Evolutionary conservation across 2,329 filamentous ascomycete genomes (phyloP), one percentile per base, ranked within the genome.

Genomic region (Fusarium hainanense): DNA sequence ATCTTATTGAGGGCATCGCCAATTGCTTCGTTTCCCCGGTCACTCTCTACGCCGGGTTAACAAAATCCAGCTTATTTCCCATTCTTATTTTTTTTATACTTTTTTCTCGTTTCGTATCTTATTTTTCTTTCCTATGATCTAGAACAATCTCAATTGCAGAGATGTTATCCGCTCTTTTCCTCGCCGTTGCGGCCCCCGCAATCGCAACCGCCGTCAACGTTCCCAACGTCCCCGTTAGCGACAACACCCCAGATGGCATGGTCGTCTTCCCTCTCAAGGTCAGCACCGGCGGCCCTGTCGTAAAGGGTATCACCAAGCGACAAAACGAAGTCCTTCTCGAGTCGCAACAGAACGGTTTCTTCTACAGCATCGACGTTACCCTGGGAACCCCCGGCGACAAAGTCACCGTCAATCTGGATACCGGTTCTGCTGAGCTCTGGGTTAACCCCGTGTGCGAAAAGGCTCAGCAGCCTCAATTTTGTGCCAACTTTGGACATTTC

Each of bases 361-460:
- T 79, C 58, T 81, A 83, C 73, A 79, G 77, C 41, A 79, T 82
- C 47, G 77, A 81, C 18, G 61, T 83, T 21, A 62, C 66, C 14
- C 71, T 83, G 37, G 81, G 81, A 11, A 81, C 77, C 0, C 81
- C 81, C 7, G 74, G 75, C 7, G 80, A 82, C 58, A 57, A 68
- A 6, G 78, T 83, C 46, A 79, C 74, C 34, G 79, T 83, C 63
- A 77, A 80, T 63, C 77, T 83, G 50, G 81, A 83, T 61, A 83
- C 81, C 1, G 80, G 80, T 18, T 82, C 81, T 6, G 74, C 76
- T 11, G 81, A 83, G 68, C 75, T 82, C 7, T 83, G 81, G 81
- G 79, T 83, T 40, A 82, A 83, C 58, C 81, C 81, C 9, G 72
- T 77, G 10, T 83, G 81, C 69, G 69, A 69, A 54, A 78, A 77